Evolutionary conservation across 495 filamentous ascomycete genomes (phyloP), one percentile per base, ranked within the genome.

Genomic region (Neurospora sp.): DNA sequence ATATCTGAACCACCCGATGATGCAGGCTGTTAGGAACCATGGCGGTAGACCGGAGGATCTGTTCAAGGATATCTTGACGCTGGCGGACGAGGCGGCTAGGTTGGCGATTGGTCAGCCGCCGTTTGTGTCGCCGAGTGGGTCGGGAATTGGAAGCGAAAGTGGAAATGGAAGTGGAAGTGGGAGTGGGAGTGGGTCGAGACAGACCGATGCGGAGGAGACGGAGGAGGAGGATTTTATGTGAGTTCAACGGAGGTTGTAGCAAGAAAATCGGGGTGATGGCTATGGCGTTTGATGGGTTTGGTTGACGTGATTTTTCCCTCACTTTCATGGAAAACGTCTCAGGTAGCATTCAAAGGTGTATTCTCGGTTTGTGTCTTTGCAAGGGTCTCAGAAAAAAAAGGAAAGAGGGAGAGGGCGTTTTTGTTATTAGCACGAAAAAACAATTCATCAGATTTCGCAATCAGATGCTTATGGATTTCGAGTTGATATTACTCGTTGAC

Each of bases 191-290:
- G 48, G 70, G 31, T 72, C 75, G 24, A 73, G 73, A 1, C 54
- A 66, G 54, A 66, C 28, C 0, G 84, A 84, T 69, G 79, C 73
- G 13, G 82, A 85, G 21, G 84, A 85, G 76, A 84, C 82, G 36
- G 84, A 85, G 77, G 84, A 85, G 24, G 83, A 84, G 70, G 83
- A 84, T 31, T 84, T 84, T 70, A 84, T 84, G 76, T 82, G 74
- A 72, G 19, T 71, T 6, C 9, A 21, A 11, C 5, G 21, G 24
- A 21, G 15, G 37, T 15, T 59, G 34, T 9, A 15, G 71, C n/a
- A 48, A 2, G 37, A 62, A 21, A 71, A n/a, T 71, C 3, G 15
- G 28, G 15, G 19, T n/a, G 42, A 34, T 4, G 28, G 2, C 9
- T n/a, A 37, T 24, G n/a, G 70, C 59, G n/a, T 69, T 39, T 48